Base-by-base conservation (phyloP, 1,284 basidiomycete genomes). In the Microbotryum violaceum region DNA sequence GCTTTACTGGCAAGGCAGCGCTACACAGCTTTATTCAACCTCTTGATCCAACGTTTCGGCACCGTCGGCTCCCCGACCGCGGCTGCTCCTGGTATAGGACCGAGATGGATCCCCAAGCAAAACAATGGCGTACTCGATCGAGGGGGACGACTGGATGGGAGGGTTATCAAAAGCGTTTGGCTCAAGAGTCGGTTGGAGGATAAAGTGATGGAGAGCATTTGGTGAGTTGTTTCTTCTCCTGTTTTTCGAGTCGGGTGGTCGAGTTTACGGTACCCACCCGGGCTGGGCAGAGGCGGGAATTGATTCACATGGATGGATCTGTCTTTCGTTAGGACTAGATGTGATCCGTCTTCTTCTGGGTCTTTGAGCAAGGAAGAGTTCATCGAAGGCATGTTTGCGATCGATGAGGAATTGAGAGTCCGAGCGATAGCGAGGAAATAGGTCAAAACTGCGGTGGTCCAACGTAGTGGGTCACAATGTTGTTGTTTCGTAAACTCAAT, bases 381-480 rank as follows among this genome's bases (percentile, higher is more conserved):
- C 70, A 80, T 83, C 33, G 80, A 79, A 61, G 88, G 87, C 47
- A 88, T 89, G 86, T 88, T 86, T 86, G 80, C 82, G 23, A 87
- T 90, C 45, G 88, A 90, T 74, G 87, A 89, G 73, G 87, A 88
- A 69, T 79, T 90, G n/a, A 55, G 61, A 9, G 14, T 29, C 20
- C 45, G 50, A 20, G 47, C 37, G 18, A 7, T 16, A 10, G 45
- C 49, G 27, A 45, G 10, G 9, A 31, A 49, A 27, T 31, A 18
- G 23, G 4, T 2, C 14, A 20, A 46, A 31, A 31, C 7, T 9
- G 6, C 1, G 31, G 31, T 18, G 2, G 21, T 4, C 49, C n/a
- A 29, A 29, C 10, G 25, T 23, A n/a, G 10, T 5, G n/a, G 44
- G 47, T 10, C 48, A 23, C 50, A 49, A 33, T 49, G 7, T 57